Evolutionary conservation across 1,139 yeast species (phyloP).

Genomic region (Suhomyces bolitotheri): DNA sequence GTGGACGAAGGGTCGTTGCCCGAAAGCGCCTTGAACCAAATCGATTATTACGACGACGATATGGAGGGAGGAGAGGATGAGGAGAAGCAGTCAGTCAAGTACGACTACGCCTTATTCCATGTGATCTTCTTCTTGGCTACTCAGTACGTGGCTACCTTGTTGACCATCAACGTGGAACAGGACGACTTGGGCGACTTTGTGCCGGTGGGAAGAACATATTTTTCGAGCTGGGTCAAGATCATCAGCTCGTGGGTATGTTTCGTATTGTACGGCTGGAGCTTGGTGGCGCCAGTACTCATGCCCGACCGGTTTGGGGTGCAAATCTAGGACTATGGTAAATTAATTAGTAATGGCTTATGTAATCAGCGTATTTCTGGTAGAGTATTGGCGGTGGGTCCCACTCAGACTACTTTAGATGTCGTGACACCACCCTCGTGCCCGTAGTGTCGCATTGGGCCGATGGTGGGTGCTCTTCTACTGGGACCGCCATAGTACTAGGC

Average conservation of each 20-base stretch:
- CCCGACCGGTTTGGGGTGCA: constrained; percentile 77
- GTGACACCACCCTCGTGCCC: no score
- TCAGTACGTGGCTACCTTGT: constrained; percentile 91
- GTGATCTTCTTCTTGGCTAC: constrained; percentile 91
- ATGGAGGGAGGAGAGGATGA: constrained; percentile 49
- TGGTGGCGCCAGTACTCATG: constrained; percentile 83
- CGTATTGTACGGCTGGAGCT: constrained; percentile 82
- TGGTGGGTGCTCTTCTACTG: no score
- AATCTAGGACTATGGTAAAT: no score
- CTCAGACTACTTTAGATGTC: no score
- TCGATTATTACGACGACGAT: constrained; percentile 58
- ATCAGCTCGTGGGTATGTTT: constrained; percentile 92
- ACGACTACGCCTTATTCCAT: constrained; percentile 88
- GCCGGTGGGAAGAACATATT: constrained; percentile 96
- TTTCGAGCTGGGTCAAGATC: constrained; percentile 93
- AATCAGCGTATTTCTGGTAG: no score
- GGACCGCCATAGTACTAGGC: no score
- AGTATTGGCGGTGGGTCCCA: no score
- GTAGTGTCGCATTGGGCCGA: no score
- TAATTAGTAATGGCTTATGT: constrained; percentile 7
- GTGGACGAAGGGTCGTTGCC: constrained; percentile 95
- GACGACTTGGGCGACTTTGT: constrained; percentile 87
- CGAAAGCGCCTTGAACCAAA: constrained; percentile 79
- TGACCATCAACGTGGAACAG: constrained; percentile 86
- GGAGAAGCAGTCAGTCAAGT: constrained; percentile 68